Conservation (phyloP, 176 grass and related monocot genomes). For the Rhynchospora pubera region DNA sequence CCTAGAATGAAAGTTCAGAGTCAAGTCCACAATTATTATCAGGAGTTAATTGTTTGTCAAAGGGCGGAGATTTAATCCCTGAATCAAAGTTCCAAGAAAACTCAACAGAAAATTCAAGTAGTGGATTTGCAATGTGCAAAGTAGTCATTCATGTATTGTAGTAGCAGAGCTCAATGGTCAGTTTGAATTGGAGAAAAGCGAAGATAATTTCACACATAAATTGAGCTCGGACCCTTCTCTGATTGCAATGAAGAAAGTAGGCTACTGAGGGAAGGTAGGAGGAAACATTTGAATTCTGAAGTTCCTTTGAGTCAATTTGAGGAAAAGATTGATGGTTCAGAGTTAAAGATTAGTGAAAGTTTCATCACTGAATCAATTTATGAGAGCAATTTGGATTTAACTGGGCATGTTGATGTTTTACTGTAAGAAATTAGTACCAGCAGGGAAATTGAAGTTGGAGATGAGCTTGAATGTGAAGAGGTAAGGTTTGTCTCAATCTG, state of each 20-base stretch:
- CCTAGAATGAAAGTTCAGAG: too few relatives aligned
- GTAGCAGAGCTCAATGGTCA: neutral
- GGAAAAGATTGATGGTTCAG: neutral
- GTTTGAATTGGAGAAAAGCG: constrained; percentile 2
- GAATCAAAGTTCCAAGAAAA: neutral
- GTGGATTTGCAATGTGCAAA: constrained; percentile 3
- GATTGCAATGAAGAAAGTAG: neutral
- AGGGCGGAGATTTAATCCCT: too few relatives aligned
- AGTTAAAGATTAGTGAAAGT: neutral
- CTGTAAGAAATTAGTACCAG: neutral
- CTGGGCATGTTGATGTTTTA: neutral
- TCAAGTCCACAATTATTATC: too few relatives aligned
- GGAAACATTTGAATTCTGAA: neutral
- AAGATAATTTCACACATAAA: constrained; percentile 20
- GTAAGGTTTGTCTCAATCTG: neutral
- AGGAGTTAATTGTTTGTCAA: too few relatives aligned
- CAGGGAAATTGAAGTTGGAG: constrained; percentile 12
- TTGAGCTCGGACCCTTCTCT: neutral
- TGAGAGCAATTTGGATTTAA: neutral
- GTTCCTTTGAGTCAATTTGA: neutral
- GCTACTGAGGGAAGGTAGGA: neutral
- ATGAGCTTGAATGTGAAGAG: constrained; percentile 2
- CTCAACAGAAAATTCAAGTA: neutral
- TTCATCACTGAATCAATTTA: neutral
- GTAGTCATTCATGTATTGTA: neutral